Percentiles rank a stretch among this genome's conserved stretches.
These are phyloP conservation scores for Pleurotus eryngii DNA, from an alignment of 768 basidiomycete genomes.

Conservation along the genomic window DNA sequence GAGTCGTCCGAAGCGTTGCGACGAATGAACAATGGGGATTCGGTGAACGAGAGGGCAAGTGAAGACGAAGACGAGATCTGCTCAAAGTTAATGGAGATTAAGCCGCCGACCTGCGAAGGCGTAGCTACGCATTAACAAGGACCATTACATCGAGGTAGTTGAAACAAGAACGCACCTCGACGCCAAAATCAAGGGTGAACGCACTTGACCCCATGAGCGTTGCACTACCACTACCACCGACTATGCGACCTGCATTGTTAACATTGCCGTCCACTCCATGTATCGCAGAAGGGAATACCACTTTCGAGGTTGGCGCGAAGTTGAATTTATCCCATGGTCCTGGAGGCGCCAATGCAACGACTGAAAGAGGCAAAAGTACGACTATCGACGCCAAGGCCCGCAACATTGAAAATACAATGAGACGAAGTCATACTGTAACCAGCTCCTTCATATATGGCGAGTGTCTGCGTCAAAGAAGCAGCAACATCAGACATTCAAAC, in stretches of 20 bases:
- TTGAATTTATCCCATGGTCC: constrained; percentile 56
- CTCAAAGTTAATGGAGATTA: constrained; percentile 46
- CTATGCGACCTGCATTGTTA: constrained; percentile 25
- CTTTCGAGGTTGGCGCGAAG: constrained; percentile 43
- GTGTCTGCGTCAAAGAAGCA: too few relatives aligned
- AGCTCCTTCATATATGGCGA: too few relatives aligned
- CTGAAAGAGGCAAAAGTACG: neutral
- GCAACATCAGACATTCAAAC: too few relatives aligned
- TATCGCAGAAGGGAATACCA: constrained; percentile 40
- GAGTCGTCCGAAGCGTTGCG: constrained; percentile 53
- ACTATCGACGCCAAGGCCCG: too few relatives aligned
- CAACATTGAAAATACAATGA: too few relatives aligned
- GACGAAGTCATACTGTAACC: too few relatives aligned
- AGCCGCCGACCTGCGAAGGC: constrained; percentile 44
- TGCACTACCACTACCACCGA: constrained; percentile 31
- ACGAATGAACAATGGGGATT: constrained; percentile 53
- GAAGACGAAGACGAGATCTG: constrained; percentile 27
- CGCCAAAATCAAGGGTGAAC: constrained; percentile 53
- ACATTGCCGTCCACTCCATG: constrained; percentile 35
- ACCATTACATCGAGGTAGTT: neutral
- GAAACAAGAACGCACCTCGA: constrained; percentile 35
- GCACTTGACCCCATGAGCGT: constrained; percentile 41
- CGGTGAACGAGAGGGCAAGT: constrained; percentile 53
- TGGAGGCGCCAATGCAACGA: constrained; percentile 30
- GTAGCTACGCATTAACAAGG: neutral